phyloP scores from a whole-genome alignment of 345 rosid genomes.

The Diplotaxis tenuifolia region DNA sequence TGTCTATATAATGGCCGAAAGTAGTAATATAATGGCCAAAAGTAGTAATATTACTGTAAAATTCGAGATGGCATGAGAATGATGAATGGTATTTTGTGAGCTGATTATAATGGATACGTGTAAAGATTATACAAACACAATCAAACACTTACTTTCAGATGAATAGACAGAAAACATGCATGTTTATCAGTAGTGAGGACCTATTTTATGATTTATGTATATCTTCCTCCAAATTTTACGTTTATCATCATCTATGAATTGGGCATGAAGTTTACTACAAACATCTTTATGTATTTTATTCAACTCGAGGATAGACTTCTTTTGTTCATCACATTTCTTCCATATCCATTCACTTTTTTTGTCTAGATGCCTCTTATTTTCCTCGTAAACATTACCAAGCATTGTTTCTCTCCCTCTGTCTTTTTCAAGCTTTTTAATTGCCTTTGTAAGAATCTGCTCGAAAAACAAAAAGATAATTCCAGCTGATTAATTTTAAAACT shows the following conservation, averaged over 20 bases:
- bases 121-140: background rate
- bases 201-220: background rate
- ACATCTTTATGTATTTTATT: background rate
- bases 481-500: background rate
- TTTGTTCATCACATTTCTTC: background rate
- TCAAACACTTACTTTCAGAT: background rate
- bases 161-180: background rate
- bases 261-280: background rate
- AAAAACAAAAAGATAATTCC: background rate
- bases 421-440: background rate
- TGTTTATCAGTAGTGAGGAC: background rate
- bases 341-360: background rate
- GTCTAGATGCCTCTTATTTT: background rate
- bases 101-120: background rate
- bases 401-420: background rate
- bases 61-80: background rate
- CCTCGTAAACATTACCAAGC: background rate
- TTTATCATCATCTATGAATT: background rate
- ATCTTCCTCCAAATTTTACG: background rate
- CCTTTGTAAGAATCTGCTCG: background rate
- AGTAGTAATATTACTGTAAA: background rate
- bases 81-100: background rate
- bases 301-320: background rate
- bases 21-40: background rate
- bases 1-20: background rate